phyloP scores from a whole-genome alignment of 2,329 filamentous ascomycete species.

The Diaporthe velutina region DNA sequence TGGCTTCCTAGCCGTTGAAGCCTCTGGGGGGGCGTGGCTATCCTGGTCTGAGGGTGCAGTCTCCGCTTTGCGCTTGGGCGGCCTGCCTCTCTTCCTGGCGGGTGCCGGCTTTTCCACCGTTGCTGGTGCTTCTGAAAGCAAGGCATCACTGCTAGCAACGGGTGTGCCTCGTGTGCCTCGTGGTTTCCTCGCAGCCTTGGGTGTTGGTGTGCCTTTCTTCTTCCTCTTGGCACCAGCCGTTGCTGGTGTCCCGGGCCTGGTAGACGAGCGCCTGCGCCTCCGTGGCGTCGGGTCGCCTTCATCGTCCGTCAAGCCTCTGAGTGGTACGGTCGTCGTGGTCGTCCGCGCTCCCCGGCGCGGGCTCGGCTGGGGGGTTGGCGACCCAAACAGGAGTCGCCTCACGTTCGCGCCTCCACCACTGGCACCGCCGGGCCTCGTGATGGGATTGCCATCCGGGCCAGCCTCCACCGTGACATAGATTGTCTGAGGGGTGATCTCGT shows the following conservation, averaged over 20 bases:
- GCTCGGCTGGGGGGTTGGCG: constrained; percentile 55
- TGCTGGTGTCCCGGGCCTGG: constrained; percentile 64
- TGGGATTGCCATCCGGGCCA: constrained; percentile 47
- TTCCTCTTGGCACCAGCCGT: constrained; percentile 59
- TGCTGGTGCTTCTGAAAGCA: constrained; percentile 32
- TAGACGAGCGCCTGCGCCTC: constrained; percentile 61
- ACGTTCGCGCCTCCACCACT: constrained; percentile 45
- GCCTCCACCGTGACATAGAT: constrained; percentile 69
- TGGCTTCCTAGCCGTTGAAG: constrained; percentile 46
- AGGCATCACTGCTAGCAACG: constrained; percentile 32
- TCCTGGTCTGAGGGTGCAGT: constrained; percentile 42
- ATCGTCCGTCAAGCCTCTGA: constrained; percentile 59
- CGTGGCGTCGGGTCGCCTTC: constrained; percentile 55
- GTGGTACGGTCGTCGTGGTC: constrained; percentile 65
- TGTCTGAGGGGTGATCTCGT: constrained; percentile 62
- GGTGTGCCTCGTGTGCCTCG: constrained; percentile 22
- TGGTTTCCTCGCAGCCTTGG: constrained; percentile 47
- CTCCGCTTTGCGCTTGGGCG: constrained; percentile 36
- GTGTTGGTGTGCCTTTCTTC: constrained; percentile 60
- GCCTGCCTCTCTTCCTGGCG: constrained; percentile 43
- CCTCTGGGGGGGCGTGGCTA: constrained; percentile 42
- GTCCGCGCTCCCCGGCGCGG: constrained; percentile 53
- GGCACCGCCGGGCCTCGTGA: constrained; percentile 23
- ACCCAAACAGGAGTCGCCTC: constrained; percentile 56
- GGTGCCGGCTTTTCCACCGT: constrained; percentile 44